A percentile compares a stretch with the other conserved stretches of the same genome.
These are phyloP conservation scores for Exserohilum rostratum DNA, from an alignment of 2,329 filamentous ascomycete genomes.

Conservation along the genomic window DNA sequence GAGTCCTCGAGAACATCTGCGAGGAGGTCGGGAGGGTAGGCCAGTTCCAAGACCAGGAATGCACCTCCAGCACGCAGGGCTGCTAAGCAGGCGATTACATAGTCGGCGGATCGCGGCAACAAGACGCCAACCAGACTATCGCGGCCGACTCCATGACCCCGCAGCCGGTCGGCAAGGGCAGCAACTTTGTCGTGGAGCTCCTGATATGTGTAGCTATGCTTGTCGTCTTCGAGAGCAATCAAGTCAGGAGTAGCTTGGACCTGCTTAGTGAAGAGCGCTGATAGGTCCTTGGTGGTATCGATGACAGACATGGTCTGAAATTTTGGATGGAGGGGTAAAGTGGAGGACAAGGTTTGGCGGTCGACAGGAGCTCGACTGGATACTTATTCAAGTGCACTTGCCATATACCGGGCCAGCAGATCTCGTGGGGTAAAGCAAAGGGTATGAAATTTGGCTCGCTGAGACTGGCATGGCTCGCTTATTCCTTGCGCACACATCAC, in stretches of 20 bases:
- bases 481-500: slow-evolving; percentile 10
- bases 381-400: slow-evolving; percentile 25
- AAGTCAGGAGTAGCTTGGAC: slow-evolving; percentile 71
- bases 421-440: slow-evolving; percentile 22
- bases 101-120: slow-evolving; percentile 75
- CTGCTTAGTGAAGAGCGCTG: slow-evolving; percentile 73
- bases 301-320: slow-evolving; percentile 64
- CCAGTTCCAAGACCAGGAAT: slow-evolving; percentile 79
- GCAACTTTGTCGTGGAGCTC: slow-evolving; percentile 73
- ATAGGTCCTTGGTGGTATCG: slow-evolving; percentile 74
- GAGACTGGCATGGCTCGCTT: slow-evolving; percentile 18
- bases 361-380: slow-evolving; percentile 21
- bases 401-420: slow-evolving; percentile 21
- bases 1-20: slow-evolving; percentile 80
- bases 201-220: slow-evolving; percentile 70
- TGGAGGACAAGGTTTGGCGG: slow-evolving; percentile 3
- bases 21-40: slow-evolving; percentile 75
- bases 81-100: slow-evolving; percentile 79
- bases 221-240: slow-evolving; percentile 74
- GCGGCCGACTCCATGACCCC: slow-evolving; percentile 70
- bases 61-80: slow-evolving; percentile 79
- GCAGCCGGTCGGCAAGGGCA: slow-evolving; percentile 68
- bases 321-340: slow-evolving; percentile 12
- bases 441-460: slow-evolving; percentile 27
- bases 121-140: slow-evolving; percentile 78